Evolutionary conservation across 2,329 filamentous ascomycete species (phyloP).

Genomic region (Aotearoamyces nothofagi): DNA sequence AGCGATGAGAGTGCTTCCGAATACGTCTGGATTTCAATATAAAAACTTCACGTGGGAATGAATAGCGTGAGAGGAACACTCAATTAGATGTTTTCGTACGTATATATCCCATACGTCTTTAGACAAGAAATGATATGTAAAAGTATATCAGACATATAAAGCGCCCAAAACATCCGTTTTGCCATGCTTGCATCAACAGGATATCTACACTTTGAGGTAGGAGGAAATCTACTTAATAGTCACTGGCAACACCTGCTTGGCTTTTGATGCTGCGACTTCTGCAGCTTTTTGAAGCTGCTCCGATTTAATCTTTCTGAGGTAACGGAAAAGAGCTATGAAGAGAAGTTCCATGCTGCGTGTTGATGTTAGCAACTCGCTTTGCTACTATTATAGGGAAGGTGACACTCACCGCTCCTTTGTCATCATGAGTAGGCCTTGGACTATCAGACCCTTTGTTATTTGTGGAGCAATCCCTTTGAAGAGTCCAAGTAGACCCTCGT

Average conservation of each 20-base stretch:
- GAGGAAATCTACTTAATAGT: slow-evolving; percentile 15
- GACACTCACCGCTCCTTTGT: slow-evolving; percentile 72
- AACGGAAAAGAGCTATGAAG: slow-evolving; percentile 76
- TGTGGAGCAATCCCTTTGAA: slow-evolving; percentile 97
- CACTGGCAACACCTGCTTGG: slow-evolving; percentile 23
- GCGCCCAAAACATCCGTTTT: too few relatives aligned
- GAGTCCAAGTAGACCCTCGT: slow-evolving; percentile 69
- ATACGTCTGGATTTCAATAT: too few relatives aligned
- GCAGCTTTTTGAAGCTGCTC: slow-evolving; percentile 55
- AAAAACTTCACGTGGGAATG: too few relatives aligned
- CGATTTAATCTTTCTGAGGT: slow-evolving; percentile 54
- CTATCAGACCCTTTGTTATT: slow-evolving; percentile 79
- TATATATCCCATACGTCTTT: too few relatives aligned
- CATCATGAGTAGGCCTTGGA: slow-evolving; percentile 98
- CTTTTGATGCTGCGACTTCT: slow-evolving; percentile 44
- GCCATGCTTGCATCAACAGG: too few relatives aligned
- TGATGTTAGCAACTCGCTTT: slow-evolving; percentile 5
- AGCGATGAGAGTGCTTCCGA: too few relatives aligned
- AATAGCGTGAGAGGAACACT: too few relatives aligned
- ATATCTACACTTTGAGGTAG: too few relatives aligned
- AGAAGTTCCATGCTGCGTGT: slow-evolving; percentile 61
- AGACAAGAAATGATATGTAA: too few relatives aligned
- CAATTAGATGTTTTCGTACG: too few relatives aligned
- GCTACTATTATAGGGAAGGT: slow-evolving; percentile 3
- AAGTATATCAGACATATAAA: too few relatives aligned